phyloP scores from a whole-genome alignment of 208 protist genomes.

The Leishmania major region DNA sequence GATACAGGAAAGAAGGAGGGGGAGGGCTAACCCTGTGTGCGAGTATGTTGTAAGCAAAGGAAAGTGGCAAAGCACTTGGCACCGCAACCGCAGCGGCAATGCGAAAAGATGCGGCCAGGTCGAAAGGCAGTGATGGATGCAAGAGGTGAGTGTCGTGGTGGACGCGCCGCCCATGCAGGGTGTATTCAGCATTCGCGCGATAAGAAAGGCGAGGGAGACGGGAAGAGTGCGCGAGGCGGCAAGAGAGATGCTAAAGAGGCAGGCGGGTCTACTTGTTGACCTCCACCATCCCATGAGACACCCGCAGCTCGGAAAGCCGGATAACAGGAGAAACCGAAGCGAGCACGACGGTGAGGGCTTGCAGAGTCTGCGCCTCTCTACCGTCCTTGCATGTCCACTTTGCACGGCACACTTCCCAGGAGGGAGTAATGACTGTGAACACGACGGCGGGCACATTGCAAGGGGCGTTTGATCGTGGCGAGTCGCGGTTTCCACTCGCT shows the following conservation, averaged over 20 bases:
- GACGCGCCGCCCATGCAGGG: background rate
- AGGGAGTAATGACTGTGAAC: background rate
- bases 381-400: background rate
- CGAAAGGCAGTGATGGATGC: background rate
- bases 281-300: background rate
- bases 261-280: background rate
- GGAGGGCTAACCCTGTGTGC: background rate
- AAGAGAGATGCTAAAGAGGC: background rate
- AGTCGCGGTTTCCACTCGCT: background rate
- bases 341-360: background rate
- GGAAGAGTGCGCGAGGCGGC: background rate
- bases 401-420: background rate
- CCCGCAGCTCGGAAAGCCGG: background rate
- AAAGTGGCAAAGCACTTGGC: background rate
- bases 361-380: background rate
- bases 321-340: constrained; percentile 5
- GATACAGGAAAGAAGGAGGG: background rate
- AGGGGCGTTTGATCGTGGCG: background rate
- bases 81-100: background rate
- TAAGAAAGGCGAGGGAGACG: constrained; percentile 9
- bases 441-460: background rate
- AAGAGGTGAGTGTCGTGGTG: background rate
- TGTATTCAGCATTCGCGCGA: background rate
- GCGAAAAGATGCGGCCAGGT: background rate
- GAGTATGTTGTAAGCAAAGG: background rate